Evolutionary conservation across 495 filamentous ascomycete genomes (phyloP).

Genomic region (Friedmanniomyces endolithicus): DNA sequence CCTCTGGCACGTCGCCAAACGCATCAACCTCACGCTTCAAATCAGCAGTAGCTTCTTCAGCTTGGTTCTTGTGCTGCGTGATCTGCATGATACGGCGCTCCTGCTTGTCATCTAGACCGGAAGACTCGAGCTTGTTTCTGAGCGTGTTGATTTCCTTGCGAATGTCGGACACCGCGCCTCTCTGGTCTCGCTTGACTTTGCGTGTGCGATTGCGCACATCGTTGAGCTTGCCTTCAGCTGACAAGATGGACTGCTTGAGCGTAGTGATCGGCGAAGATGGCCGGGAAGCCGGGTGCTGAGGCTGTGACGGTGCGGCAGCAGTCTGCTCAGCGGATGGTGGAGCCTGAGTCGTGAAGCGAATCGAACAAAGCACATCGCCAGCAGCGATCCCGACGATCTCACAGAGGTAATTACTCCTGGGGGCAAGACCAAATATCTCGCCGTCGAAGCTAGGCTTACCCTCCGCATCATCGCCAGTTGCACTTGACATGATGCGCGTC

Average conservation of each 20-base stretch:
- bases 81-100: slow-evolving; percentile 66
- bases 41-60: slow-evolving; percentile 56
- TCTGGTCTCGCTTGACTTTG: slow-evolving; percentile 66
- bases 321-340: slow-evolving; percentile 56
- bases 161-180: slow-evolving; percentile 51
- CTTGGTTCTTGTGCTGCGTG: slow-evolving; percentile 69
- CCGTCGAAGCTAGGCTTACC: slow-evolving; percentile 55
- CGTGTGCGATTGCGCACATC: slow-evolving; percentile 67
- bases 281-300: slow-evolving; percentile 51
- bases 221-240: slow-evolving; percentile 62
- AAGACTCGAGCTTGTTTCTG: slow-evolving; percentile 50
- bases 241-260: slow-evolving; percentile 71
- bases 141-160: slow-evolving; percentile 73
- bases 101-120: slow-evolving; percentile 71
- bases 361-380: slow-evolving; percentile 59
- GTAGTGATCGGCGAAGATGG: slow-evolving; percentile 72
- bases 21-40: slow-evolving; percentile 54
- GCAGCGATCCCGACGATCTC: slow-evolving; percentile 70
- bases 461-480: slow-evolving; percentile 28
- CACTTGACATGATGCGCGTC: slow-evolving; percentile 42
- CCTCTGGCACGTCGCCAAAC: slow-evolving; percentile 54
- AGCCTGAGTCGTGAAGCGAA: slow-evolving; percentile 66
- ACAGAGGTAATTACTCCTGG: slow-evolving; percentile 71
- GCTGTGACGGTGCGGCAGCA: slow-evolving; percentile 42
- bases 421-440: slow-evolving; percentile 79